Conservation (phyloP, 2,329 filamentous ascomycete genomes). For the Triangularia setosa region DNA sequence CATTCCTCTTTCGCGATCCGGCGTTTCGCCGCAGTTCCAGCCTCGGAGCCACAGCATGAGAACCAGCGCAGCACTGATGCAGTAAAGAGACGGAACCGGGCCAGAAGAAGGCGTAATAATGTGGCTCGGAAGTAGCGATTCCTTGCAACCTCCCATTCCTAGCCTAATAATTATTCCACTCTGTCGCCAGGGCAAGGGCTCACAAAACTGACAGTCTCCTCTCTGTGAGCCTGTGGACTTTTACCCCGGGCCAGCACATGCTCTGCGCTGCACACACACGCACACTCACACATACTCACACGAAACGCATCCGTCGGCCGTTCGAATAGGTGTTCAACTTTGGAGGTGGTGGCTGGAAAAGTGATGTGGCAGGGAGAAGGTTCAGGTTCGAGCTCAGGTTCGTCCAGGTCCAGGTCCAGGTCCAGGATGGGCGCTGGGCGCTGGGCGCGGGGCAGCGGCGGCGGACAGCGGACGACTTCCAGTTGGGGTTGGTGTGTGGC, state of each 20-base stretch:
- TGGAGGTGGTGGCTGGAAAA: neutral
- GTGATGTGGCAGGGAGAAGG: neutral
- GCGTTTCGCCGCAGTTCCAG: constrained; percentile 10
- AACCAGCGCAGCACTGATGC: constrained; percentile 3
- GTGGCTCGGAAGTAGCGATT: constrained; percentile 20
- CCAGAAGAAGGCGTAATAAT: neutral
- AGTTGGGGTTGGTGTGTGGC: neutral
- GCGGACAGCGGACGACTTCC: neutral
- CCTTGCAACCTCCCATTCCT: constrained; percentile 15
- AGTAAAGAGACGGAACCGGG: constrained; percentile 10
- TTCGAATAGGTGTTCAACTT: neutral
- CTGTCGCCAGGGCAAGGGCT: constrained; percentile 4
- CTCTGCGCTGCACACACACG: neutral
- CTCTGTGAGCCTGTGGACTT: neutral
- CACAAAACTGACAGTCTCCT: neutral
- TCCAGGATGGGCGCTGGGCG: neutral
- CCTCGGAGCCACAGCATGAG: constrained; percentile 9
- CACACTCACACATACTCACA: neutral
- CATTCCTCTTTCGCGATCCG: neutral
- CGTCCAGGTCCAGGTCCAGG: neutral
- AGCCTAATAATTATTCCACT: constrained; percentile 18
- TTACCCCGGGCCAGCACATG: neutral
- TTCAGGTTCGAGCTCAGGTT: neutral
- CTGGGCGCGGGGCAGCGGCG: too few relatives aligned
- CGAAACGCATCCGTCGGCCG: neutral